phyloP scores from a whole-genome alignment of 345 rosid genomes.

The Ailanthus altissimus region DNA sequence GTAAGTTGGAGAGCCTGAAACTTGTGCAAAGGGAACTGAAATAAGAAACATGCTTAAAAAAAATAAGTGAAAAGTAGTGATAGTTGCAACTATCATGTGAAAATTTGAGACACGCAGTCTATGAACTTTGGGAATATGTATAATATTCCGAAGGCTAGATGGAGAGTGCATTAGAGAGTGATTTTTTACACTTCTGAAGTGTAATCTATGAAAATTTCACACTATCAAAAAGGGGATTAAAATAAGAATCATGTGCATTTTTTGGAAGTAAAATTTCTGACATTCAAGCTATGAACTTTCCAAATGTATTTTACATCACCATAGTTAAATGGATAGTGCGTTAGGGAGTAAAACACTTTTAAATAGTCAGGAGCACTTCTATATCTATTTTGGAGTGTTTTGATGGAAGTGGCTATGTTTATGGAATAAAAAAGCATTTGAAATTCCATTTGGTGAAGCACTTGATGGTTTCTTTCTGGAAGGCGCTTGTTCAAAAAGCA shows the following conservation, averaged over 20 bases:
- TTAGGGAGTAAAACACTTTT: too few species aligned
- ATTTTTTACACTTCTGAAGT: too few species aligned
- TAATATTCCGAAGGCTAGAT: too few species aligned
- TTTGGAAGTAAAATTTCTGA: too few species aligned
- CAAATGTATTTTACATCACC: too few species aligned
- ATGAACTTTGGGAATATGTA: not conserved
- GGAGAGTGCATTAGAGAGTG: not conserved
- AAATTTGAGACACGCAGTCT: not conserved
- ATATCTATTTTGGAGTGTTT: not conserved
- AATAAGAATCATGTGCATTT: too few species aligned
- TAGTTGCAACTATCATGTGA: not conserved
- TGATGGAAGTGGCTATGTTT: too few species aligned
- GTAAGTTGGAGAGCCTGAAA: not conserved
- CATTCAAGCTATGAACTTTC: too few species aligned
- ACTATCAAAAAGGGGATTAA: too few species aligned
- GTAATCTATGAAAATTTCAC: too few species aligned
- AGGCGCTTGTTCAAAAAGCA: not conserved
- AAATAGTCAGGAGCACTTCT: not conserved
- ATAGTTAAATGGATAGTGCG: too few species aligned
- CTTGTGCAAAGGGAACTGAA: not conserved
- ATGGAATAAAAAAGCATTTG: not conserved
- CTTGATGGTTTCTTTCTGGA: not conserved
- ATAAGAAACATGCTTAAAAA: not conserved
- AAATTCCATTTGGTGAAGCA: not conserved
- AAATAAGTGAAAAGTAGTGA: not conserved